Evolutionary conservation across 169 alveolate genomes (phyloP).

Genomic region (Cryptosporidium canis): DNA sequence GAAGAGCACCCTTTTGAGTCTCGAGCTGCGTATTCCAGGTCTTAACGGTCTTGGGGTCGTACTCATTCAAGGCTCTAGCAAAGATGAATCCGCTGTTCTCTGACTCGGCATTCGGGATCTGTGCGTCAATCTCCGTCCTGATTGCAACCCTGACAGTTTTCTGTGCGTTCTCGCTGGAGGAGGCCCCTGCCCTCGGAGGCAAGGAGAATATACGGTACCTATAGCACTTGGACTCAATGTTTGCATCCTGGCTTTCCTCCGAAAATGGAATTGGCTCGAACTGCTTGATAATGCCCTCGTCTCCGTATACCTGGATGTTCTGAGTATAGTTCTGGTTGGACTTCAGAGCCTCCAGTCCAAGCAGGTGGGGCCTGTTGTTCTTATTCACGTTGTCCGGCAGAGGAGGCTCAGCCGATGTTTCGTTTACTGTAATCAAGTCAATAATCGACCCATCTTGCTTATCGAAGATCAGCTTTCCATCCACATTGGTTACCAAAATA

Average conservation of each 20-base stretch:
- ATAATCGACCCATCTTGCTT: slow-evolving; percentile 91
- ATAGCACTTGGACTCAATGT: slow-evolving; percentile 84
- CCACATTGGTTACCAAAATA: slow-evolving; percentile 84
- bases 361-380: slow-evolving; percentile 87
- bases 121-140: slow-evolving; percentile 77
- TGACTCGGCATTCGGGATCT: slow-evolving; percentile 74
- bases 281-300: slow-evolving; percentile 19
- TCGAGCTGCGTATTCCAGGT: slow-evolving; percentile 88
- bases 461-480: slow-evolving; percentile 86
- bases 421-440: slow-evolving; percentile 89
- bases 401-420: slow-evolving; percentile 91
- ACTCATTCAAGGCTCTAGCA: slow-evolving; percentile 86
- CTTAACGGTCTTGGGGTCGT: slow-evolving; percentile 83
- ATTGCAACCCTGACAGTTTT: slow-evolving; percentile 70
- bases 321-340: slow-evolving; percentile 88
- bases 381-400: slow-evolving; percentile 88
- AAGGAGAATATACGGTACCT: slow-evolving; percentile 86
- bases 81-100: slow-evolving; percentile 81
- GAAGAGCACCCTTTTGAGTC: slow-evolving; percentile 87
- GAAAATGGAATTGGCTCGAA: slow-evolving; percentile 62
- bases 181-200: slow-evolving; percentile 81
- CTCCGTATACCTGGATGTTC: slow-evolving; percentile 77
- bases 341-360: slow-evolving; percentile 89
- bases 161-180: slow-evolving; percentile 69
- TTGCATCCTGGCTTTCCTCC: slow-evolving; percentile 53